phyloP scores from a whole-genome alignment of 345 rosid species.

The Euphorbia pulcherrima region DNA sequence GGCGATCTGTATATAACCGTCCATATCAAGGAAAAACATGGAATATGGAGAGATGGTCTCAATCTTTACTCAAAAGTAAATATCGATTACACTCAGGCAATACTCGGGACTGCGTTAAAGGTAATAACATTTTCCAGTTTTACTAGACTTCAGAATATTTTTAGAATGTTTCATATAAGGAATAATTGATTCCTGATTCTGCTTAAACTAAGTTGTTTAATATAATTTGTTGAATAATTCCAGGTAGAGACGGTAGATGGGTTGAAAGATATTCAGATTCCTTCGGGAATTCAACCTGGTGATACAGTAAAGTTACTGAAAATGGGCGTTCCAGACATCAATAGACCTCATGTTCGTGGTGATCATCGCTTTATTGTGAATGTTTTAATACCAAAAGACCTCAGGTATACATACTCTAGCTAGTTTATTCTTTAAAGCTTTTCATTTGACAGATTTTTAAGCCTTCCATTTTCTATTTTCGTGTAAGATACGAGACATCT shows the following conservation, averaged over 20 bases:
- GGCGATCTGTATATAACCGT: slow-evolving; percentile 74
- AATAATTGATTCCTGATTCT: slow-evolving; percentile 2
- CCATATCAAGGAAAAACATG: slow-evolving; percentile 63
- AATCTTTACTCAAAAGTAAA: slow-evolving; percentile 69
- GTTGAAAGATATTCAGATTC: slow-evolving; percentile 61
- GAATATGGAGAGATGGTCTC: slow-evolving; percentile 75
- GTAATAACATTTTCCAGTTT: slow-evolving; percentile 29
- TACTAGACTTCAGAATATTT: background rate
- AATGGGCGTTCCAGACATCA: slow-evolving; percentile 86
- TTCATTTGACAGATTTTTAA: no score
- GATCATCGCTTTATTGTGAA: slow-evolving; percentile 77
- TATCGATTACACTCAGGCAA: slow-evolving; percentile 76
- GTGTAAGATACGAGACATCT: no score
- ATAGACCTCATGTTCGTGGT: slow-evolving; percentile 65
- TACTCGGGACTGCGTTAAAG: slow-evolving; percentile 66
- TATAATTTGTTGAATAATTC: slow-evolving; percentile 18
- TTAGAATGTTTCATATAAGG: background rate
- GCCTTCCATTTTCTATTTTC: no score
- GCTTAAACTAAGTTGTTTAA: background rate
- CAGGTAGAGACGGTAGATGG: slow-evolving; percentile 96
- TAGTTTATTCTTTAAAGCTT: background rate
- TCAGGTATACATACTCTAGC: slow-evolving; percentile 46
- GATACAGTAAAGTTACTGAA: slow-evolving; percentile 50
- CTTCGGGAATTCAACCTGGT: slow-evolving; percentile 82
- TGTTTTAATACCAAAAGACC: slow-evolving; percentile 62